Evolutionary conservation across 129 eudicot genomes (phyloP).

Genomic region (Logfia minima): DNA sequence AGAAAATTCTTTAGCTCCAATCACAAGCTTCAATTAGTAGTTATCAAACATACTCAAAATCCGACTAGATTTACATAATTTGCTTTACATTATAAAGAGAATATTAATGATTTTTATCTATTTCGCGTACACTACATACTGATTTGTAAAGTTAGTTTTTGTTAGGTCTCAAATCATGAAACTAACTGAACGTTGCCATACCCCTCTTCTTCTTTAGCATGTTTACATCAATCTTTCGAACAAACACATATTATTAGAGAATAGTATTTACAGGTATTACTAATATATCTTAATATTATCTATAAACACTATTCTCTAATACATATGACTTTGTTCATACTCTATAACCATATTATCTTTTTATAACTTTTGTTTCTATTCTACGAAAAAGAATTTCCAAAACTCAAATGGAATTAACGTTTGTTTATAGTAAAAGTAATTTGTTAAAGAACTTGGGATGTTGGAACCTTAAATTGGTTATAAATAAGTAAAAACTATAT

Average conservation of each 20-base stretch:
- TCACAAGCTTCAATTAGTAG: no score
- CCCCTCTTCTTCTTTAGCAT: not conserved
- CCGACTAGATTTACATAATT: not conserved
- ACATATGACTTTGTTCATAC: conserved; percentile 1
- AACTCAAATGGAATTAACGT: not conserved
- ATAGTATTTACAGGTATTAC: no score
- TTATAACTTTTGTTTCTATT: not conserved
- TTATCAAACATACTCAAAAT: no score
- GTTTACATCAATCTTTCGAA: conserved; percentile 16
- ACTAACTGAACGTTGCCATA: conserved; percentile 1
- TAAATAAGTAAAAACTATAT: no score
- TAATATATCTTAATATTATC: no score
- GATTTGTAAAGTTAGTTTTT: not conserved
- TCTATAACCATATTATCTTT: not conserved
- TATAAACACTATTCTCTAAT: no score
- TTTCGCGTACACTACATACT: not conserved
- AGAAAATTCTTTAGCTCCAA: no score
- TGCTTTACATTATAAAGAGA: not conserved
- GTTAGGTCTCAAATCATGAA: not conserved
- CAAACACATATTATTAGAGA: not conserved
- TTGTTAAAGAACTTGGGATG: no score
- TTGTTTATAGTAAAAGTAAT: no score
- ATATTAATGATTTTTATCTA: not conserved
- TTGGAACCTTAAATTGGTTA: no score
- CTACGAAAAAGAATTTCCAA: not conserved